Evolutionary conservation across 2,329 filamentous ascomycete species (phyloP).

Genomic region (Thermochaetoides dissita): DNA sequence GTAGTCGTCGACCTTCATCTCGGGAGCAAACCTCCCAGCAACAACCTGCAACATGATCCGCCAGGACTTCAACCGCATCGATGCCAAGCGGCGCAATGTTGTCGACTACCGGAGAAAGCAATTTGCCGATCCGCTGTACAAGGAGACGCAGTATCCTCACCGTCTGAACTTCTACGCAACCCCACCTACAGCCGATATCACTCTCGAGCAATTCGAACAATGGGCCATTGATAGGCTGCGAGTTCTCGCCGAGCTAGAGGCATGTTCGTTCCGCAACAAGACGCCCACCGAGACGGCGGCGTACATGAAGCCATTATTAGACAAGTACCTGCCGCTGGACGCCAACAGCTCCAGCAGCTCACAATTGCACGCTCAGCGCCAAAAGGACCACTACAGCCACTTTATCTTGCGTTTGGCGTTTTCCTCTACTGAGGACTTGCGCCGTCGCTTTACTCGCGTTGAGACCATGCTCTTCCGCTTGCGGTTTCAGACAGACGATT

Average conservation of each 20-base stretch:
- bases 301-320: slow-evolving; percentile 74
- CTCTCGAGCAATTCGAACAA: slow-evolving; percentile 93
- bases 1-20: no score
- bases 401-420: slow-evolving; percentile 94
- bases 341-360: slow-evolving; percentile 52
- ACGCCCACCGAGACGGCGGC: slow-evolving; percentile 63
- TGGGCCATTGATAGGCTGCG: slow-evolving; percentile 91
- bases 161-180: slow-evolving; percentile 84
- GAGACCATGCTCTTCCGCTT: slow-evolving; percentile 84
- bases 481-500: slow-evolving; percentile 64
- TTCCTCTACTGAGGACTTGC: slow-evolving; percentile 76
- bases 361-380: slow-evolving; percentile 56
- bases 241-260: slow-evolving; percentile 82
- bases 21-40: background rate
- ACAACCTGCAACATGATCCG: background rate
- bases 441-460: slow-evolving; percentile 70
- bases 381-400: slow-evolving; percentile 95
- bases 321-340: slow-evolving; percentile 73
- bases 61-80: slow-evolving; percentile 33
- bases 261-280: slow-evolving; percentile 89
- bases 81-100: slow-evolving; percentile 60
- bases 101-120: slow-evolving; percentile 75
- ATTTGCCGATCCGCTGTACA: slow-evolving; percentile 64
- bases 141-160: slow-evolving; percentile 66
- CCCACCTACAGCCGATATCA: slow-evolving; percentile 86